phyloP scores from a whole-genome alignment of 2,329 filamentous ascomycete genomes.

The Zymoseptoria pseudotritici region DNA sequence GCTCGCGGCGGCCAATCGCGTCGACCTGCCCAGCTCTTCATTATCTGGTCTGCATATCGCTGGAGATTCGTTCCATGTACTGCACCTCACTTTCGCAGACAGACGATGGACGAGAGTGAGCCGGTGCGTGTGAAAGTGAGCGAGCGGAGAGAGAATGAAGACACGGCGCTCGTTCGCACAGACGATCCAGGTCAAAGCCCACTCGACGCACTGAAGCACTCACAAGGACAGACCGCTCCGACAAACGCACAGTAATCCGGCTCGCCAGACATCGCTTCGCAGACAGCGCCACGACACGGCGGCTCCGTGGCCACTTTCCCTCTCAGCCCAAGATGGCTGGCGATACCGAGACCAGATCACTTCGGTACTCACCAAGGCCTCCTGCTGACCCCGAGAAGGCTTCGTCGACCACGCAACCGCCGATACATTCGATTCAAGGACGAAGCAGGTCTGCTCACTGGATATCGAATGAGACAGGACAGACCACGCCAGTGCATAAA shows the following conservation, averaged over 20 bases:
- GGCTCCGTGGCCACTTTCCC: too few species aligned
- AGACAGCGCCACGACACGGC: not conserved
- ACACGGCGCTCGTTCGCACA: not conserved
- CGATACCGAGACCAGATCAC: not conserved
- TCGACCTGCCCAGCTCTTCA: not conserved
- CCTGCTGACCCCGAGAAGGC: not conserved
- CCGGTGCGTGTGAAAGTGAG: not conserved
- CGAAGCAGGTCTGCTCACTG: not conserved
- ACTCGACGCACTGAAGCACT: not conserved
- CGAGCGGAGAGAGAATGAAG: not conserved
- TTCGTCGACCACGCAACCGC: not conserved
- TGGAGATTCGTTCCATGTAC: not conserved
- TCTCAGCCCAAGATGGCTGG: not conserved
- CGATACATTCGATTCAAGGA: not conserved
- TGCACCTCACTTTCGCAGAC: not conserved
- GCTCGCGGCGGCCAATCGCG: not conserved
- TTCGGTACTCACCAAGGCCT: too few species aligned
- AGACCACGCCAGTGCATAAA: constrained; percentile 1
- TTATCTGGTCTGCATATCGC: not conserved
- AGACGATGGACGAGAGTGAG: not conserved
- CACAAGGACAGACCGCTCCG: not conserved
- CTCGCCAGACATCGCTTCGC: not conserved
- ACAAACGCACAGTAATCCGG: not conserved
- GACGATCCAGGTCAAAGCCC: not conserved
- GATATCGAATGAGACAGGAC: not conserved